Evolutionary conservation across 768 basidiomycete species (phyloP), one percentile per base, ranked within the genome.

Genomic region (Podaxis pistillaris): DNA sequence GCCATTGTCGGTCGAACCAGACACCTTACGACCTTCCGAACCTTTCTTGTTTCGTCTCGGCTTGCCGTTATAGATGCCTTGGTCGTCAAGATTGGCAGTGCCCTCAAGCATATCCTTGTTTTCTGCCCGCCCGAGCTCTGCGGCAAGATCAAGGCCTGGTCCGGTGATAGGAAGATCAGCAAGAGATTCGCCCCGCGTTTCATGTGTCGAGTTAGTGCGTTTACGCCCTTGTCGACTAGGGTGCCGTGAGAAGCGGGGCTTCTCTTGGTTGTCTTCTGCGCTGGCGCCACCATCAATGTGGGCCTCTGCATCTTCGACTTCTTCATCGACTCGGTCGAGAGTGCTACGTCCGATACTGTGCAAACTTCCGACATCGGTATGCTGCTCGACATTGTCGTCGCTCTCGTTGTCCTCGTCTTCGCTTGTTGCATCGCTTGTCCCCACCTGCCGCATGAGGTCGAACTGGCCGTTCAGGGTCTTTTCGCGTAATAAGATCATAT

Each of bases 401-500:
- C 75, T 77, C 19, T 76, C 74, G 11, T 77, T 78, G 1, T 77
- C 75, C 30, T 78, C 78, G 3, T 79, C 81, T 15, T 76, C 73
- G 44, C 71, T 75, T 19, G 73, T 73, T 13, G 64, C 63, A 50
- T 70, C 73, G n/a, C 74, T 75, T 49, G 78, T 83, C 46, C 84
- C 85, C 37, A 90, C 87, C 73, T 88, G 86, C 68, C 81, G 86
- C 72, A 87, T 78, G 65, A 92, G 77, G 71, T 93, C 89, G 71
- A 91, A 93, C 68, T 92, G 90, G 3, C 96, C 96, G 66, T 83
- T 94, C 49, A 98, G 74, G 0, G 97, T 98, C 78, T 86, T 89
- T 76, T 98, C 96, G 64, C 93, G 82, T 26, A 98, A 77, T 41
- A 99, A 82, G 65, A 96, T 93, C 84, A 96, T 94, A 78, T 94